Evolutionary conservation across 1,284 basidiomycete genomes (phyloP).

Genomic region (Apiotrichum siamense): DNA sequence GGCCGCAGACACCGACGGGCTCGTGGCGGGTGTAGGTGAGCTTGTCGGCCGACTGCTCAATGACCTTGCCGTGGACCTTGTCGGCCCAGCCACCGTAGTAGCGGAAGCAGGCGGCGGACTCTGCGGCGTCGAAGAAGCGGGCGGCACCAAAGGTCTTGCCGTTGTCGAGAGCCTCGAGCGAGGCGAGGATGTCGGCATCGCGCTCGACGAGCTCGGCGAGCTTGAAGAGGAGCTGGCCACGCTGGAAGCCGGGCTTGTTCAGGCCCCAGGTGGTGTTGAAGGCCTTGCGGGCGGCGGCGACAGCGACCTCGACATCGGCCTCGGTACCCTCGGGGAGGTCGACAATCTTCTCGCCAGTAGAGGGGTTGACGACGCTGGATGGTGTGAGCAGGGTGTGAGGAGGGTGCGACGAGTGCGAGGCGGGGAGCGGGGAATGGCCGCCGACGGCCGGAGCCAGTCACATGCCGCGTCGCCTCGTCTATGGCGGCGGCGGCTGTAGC

Average conservation of each 20-base stretch:
- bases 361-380: slow-evolving; percentile 67
- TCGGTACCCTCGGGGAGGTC: slow-evolving; percentile 61
- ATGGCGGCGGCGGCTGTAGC: too few species aligned
- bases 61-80: slow-evolving; percentile 75
- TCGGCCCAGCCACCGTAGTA: slow-evolving; percentile 58
- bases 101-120: slow-evolving; percentile 59
- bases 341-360: slow-evolving; percentile 65
- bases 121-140: slow-evolving; percentile 60
- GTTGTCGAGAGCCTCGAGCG: slow-evolving; percentile 75
- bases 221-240: slow-evolving; percentile 59
- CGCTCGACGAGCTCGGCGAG: slow-evolving; percentile 69
- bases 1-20: slow-evolving; percentile 79
- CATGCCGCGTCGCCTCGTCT: too few species aligned
- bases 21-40: slow-evolving; percentile 75
- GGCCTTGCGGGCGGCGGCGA: slow-evolving; percentile 69
- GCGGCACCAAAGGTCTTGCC: slow-evolving; percentile 66
- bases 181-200: slow-evolving; percentile 64
- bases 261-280: slow-evolving; percentile 68
- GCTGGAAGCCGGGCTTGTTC: slow-evolving; percentile 53
- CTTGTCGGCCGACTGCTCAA: slow-evolving; percentile 53
- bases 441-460: too few species aligned
- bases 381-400: slow-evolving; percentile 3
- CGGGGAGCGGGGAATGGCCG: not conserved
- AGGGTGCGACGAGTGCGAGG: not conserved
- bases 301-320: slow-evolving; percentile 67